These are phyloP conservation scores for Ceratocystis cubensis DNA, from an alignment of 2,329 filamentous ascomycete species.

Conservation along the genomic window DNA sequence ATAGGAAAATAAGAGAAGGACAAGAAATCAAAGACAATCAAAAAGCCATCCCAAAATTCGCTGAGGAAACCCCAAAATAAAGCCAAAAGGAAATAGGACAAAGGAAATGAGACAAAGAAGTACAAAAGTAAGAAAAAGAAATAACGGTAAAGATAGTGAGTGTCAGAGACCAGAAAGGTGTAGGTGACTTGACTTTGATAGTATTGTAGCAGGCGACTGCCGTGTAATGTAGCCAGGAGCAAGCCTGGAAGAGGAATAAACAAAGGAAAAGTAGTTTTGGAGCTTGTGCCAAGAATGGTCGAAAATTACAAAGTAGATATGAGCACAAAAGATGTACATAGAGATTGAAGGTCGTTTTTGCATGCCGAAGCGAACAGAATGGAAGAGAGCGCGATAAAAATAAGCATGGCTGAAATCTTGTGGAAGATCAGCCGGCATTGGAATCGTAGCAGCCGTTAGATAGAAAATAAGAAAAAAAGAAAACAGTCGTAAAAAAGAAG, in stretches of 20 bases:
- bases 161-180: neutral
- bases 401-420: conserved; percentile 2
- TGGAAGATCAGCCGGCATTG: conserved; percentile 10
- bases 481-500: conserved; percentile 16
- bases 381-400: neutral
- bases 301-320: conserved; percentile 5
- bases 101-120: conserved; percentile 4
- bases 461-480: conserved; percentile 5
- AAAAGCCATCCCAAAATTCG: conserved; percentile 4
- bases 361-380: neutral
- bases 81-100: conserved; percentile 4
- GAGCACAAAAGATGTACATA: neutral
- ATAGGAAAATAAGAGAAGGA: conserved; percentile 2
- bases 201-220: conserved; percentile 12
- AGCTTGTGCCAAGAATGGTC: neutral
- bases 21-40: neutral
- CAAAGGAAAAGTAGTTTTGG: neutral
- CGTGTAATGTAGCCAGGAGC: neutral
- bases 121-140: neutral
- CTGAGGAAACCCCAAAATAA: conserved; percentile 1
- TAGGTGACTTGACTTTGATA: neutral
- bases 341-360: neutral
- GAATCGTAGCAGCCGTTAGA: conserved; percentile 19
- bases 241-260: neutral
- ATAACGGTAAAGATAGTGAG: neutral